Percentiles rank a stretch among this genome's conserved stretches.
Conservation (phyloP, 441 rosid genomes). For the Populus hybrid region DNA sequence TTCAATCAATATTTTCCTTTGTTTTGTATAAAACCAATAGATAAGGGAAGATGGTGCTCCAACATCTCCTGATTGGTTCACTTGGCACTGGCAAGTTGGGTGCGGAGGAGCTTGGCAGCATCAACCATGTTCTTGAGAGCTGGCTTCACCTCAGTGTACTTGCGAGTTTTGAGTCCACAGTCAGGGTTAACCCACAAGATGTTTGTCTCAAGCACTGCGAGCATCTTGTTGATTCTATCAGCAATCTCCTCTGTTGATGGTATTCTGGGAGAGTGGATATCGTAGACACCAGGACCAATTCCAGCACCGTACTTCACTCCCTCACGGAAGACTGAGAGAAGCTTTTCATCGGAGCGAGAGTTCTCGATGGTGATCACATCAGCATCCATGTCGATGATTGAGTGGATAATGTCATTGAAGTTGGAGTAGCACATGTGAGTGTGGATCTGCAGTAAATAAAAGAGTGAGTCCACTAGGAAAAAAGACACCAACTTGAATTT, state of each 20-base stretch:
- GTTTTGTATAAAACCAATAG: slow-evolving; percentile 17
- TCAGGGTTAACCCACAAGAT: slow-evolving; percentile 99
- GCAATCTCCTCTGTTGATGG: slow-evolving; percentile 90
- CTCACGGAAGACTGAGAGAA: slow-evolving; percentile 95
- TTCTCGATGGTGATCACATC: slow-evolving; percentile 98
- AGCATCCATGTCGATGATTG: slow-evolving; percentile 94
- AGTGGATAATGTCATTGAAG: slow-evolving; percentile 96
- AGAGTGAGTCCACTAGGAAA: neutral
- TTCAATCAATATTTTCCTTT: slow-evolving; percentile 13
- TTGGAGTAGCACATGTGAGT: slow-evolving; percentile 99
- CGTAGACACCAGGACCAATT: slow-evolving; percentile 95
- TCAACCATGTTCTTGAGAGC: slow-evolving; percentile 91
- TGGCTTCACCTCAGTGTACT: slow-evolving; percentile 88
- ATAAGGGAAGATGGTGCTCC: neutral
- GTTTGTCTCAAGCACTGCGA: slow-evolving; percentile 89
- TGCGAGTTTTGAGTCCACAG: slow-evolving; percentile 95
- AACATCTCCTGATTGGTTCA: slow-evolving; percentile 30
- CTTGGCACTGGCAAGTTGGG: slow-evolving; percentile 81
- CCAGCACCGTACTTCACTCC: slow-evolving; percentile 98
- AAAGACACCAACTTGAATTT: neutral
- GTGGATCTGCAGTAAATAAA: slow-evolving; percentile 53
- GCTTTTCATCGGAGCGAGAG: slow-evolving; percentile 96
- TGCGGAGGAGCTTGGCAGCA: slow-evolving; percentile 88
- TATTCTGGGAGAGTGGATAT: slow-evolving; percentile 95
- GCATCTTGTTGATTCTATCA: slow-evolving; percentile 94